A percentile compares a stretch with the other conserved stretches of the same genome.
These are phyloP conservation scores for Eucalyptus regnans DNA, from an alignment of 345 rosid species.

Conservation along the genomic window DNA sequence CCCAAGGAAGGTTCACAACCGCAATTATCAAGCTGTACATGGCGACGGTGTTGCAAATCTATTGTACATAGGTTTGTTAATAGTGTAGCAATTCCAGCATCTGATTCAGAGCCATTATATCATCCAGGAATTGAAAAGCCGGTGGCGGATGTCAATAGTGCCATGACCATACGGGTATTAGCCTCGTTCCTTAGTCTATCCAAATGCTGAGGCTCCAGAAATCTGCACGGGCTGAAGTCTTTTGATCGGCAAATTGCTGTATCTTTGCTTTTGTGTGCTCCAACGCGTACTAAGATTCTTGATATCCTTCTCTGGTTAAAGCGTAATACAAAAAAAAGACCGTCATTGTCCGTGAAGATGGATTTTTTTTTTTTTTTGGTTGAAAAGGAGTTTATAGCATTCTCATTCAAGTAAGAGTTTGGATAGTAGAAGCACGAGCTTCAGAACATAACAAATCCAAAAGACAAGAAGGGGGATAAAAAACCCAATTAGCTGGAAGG, in stretches of 20 bases:
- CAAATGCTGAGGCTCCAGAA: background rate
- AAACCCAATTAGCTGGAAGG: no score
- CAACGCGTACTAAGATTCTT: background rate
- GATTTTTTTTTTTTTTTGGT: no score
- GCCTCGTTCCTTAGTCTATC: background rate
- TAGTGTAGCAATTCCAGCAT: background rate
- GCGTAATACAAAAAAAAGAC: background rate
- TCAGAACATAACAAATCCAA: no score
- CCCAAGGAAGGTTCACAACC: background rate
- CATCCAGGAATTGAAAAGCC: background rate
- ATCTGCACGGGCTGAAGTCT: background rate
- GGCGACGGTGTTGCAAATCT: background rate
- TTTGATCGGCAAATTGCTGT: background rate
- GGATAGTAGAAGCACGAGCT: no score
- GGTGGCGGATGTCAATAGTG: background rate
- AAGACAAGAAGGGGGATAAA: no score
- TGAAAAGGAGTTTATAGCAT: no score
- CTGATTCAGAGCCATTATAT: background rate
- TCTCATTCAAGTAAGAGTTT: no score
- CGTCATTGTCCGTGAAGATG: background rate
- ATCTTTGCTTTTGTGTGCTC: background rate
- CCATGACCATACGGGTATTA: background rate
- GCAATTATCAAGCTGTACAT: background rate
- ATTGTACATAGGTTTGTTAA: background rate
- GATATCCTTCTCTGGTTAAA: background rate